Conservation (phyloP, 192 early-diverging fungal species). For the Coemansia sp. region DNA sequence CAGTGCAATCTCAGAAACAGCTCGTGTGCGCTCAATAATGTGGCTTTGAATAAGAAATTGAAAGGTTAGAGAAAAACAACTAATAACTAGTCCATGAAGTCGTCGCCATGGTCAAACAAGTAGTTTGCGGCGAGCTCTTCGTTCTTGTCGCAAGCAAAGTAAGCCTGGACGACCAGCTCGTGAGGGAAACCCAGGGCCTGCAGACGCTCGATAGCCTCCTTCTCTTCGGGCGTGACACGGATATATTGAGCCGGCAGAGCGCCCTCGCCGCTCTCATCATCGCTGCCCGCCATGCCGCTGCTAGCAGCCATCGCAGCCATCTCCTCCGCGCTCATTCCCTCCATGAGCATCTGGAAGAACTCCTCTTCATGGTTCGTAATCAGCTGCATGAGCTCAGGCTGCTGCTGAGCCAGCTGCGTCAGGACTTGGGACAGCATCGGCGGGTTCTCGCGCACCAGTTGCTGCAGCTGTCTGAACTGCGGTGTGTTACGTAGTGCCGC, state of each 20-base stretch:
- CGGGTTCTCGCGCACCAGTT: conserved; percentile 84
- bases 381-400: conserved; percentile 80
- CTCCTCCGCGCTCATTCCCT: conserved; percentile 43
- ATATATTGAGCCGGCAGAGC: conserved; percentile 62
- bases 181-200: conserved; percentile 86
- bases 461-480: conserved; percentile 91
- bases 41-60: not conserved
- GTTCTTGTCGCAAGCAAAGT: conserved; percentile 96
- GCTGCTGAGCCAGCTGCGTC: conserved; percentile 76
- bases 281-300: conserved; percentile 29
- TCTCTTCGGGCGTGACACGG: conserved; percentile 84
- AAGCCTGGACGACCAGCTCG: conserved; percentile 85
- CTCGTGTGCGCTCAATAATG: too few species aligned
- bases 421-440: conserved; percentile 83
- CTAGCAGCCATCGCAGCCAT: conserved; percentile 25
- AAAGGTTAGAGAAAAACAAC: conserved; percentile 2
- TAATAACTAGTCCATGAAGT: conserved; percentile 51
- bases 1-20: too few species aligned
- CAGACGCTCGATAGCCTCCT: conserved; percentile 82
- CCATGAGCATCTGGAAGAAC: conserved; percentile 74
- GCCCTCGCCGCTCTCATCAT: conserved; percentile 62
- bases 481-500: conserved; percentile 69
- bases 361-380: conserved; percentile 78
- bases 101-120: conserved; percentile 79
- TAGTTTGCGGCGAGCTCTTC: conserved; percentile 97